phyloP scores from a whole-genome alignment of 352 stramenopile genomes.

The Globisporangium spinosum region DNA sequence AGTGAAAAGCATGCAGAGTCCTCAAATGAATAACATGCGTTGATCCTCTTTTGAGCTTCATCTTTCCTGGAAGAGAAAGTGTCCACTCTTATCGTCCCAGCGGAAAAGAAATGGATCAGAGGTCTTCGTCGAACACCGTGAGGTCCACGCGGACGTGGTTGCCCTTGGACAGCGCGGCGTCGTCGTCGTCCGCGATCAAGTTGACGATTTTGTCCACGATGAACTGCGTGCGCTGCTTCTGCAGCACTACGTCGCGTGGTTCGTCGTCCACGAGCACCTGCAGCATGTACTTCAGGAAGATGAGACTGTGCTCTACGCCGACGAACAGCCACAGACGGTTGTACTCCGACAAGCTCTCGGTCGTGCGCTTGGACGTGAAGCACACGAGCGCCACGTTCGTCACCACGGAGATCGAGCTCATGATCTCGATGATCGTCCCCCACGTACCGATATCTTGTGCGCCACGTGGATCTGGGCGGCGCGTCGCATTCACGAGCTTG shows the following conservation, averaged over 20 bases:
- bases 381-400: slow-evolving; percentile 93
- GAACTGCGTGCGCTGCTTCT: slow-evolving; percentile 69
- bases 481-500: slow-evolving; percentile 76
- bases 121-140: slow-evolving; percentile 74
- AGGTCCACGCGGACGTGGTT: slow-evolving; percentile 80
- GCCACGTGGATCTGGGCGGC: slow-evolving; percentile 66
- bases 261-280: slow-evolving; percentile 68
- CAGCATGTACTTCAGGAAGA: slow-evolving; percentile 70
- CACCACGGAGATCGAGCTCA: slow-evolving; percentile 86
- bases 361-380: slow-evolving; percentile 82
- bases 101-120: slow-evolving; percentile 16
- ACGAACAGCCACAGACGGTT: slow-evolving; percentile 63
- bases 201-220: slow-evolving; percentile 75
- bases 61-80: not conserved
- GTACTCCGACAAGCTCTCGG: slow-evolving; percentile 36
- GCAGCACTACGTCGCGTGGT: slow-evolving; percentile 56
- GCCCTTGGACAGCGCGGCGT: slow-evolving; percentile 56
- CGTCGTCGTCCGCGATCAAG: slow-evolving; percentile 69
- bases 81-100: not conserved
- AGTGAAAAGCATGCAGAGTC: not conserved
- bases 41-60: not conserved
- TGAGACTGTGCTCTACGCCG: slow-evolving; percentile 54
- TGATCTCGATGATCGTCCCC: slow-evolving; percentile 87
- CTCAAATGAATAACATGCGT: not conserved
- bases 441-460: slow-evolving; percentile 91